Evolutionary conservation across 208 protist genomes (phyloP), one percentile per base, ranked within the genome.

Genomic region (Balamuthia mandrillaris): DNA sequence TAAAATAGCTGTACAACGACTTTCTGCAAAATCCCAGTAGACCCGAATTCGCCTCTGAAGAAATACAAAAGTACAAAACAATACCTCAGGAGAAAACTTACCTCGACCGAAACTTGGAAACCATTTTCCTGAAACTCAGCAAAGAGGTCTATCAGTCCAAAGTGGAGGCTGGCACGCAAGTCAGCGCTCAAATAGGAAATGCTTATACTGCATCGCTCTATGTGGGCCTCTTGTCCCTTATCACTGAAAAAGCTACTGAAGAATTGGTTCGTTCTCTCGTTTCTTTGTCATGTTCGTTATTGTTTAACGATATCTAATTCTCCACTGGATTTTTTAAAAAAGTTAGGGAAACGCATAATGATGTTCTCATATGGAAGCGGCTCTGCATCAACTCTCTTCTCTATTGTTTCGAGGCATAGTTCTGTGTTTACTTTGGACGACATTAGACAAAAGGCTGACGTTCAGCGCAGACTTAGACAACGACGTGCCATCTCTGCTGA

Each of bases 301-400:
- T 10, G 47, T 24, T 33, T 33, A 14, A 12, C 9, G 2, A 4
- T 2, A 21, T 3, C 39, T 27, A 4, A 21, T 5, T 60, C 52
- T 21, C 52, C 7, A 3, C 24, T 27, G 7, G 14, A 27, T 60
- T 60, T 18, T 60, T 3, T 18, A 33, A 2, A 3, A 52, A 10
- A 52, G 18, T 31, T 5, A 16, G 93, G 90, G 56, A 95, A 95
- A 75, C 51, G 91, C 16, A 63, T 95, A 0, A 10, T 96, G 31
- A 86, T 94, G 37, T 97, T 96, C 88, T 96, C 93, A 1, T 97
- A 97, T 66, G 96, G 96, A 49, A 94, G 89, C 31, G 96, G 96
- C 31, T 52, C 94, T 1, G 90, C 93, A 16, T 72, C 95, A 3
- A 89, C 94, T 27, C 86, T 96, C 61, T 97, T 96, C 87, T 90